Evolutionary conservation across 352 stramenopile species (phyloP), one percentile per base, ranked within the genome.

Genomic region (Thalassiosira delicatula): DNA sequence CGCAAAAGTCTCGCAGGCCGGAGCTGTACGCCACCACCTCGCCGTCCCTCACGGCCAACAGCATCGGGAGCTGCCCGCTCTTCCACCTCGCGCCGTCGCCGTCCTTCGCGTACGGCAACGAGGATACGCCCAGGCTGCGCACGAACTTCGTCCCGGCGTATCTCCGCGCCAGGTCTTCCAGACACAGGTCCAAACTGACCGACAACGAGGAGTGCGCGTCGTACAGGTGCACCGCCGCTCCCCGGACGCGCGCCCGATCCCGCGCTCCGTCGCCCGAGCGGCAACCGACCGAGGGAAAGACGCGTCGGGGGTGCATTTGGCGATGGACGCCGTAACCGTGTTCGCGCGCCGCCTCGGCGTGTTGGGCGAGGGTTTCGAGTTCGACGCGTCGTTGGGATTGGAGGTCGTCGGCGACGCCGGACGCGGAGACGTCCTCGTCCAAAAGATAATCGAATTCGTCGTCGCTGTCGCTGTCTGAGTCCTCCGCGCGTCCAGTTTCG

Each of bases 361-460:
- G 68, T 59, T 85, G 59, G 0, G 87, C 83, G 17, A 83, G n/a
- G 46, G 79, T 80, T 84, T 92, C 74, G 9, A 94, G 73, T 69
- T 93, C 84, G 7, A 80, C 86, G 11, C 76, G 63, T 68, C 89
- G 62, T 70, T 66, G 42, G 30, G 85, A 74, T 78, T 92, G 76
- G 2, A 82, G 70, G 33, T 83, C 66, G 65, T 81, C 33, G 9
- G 65, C 37, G 9, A 54, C 27, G 21, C 49, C 42, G 17, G n/a
- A 53, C 51, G 60, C 57, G 21, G 80, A 76, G 25, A 86, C 19
- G 65, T 89, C 75, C 30, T 92, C 87, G 61, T 92, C 86, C 3
- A 92, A 70, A 3, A 92, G 70, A 71, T 92, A 92, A 63, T 92
- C 87, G 84, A 90, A 92, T 76, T 93, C 89, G 63, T 85, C 74